Evolutionary conservation across 495 filamentous ascomycete species (phyloP), one percentile per base, ranked within the genome.

Genomic region (Tricharina praecox): DNA sequence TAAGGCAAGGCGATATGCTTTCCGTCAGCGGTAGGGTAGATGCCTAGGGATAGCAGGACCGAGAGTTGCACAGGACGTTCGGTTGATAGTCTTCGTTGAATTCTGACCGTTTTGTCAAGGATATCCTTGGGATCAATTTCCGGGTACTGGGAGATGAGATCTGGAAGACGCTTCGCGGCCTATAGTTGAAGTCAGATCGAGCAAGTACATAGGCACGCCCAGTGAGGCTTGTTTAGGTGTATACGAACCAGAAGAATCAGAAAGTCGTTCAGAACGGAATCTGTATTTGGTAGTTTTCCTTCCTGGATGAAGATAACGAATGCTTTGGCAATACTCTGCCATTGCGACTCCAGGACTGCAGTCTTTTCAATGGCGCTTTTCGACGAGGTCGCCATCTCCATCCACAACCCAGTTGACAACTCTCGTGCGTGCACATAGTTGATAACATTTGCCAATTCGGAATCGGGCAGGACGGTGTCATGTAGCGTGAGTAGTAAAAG

Each of bases 221-320:
- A 24, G 15, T 8, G 0, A 49, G 4, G 10, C 3, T 41, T 34
- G n/a, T 7, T 9, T 33, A n/a, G 21, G 24, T 13, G 15, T 36
- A 33, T 34, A 53, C 52, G 18, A 23, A 54, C 52, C 4, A 53
- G 23, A 48, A 54, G 15, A 37, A 53, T 49, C 11, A 53, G 18
- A 24, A 53, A 36, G 3, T 24, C 9, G 4, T 36, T 25, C 21
- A 48, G 20, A 8, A 8, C 4, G 0, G 23, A 1, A 8, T 4
- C 23, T 11, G 20, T 43, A 24, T 34, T n/a, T 20, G 26, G 50
- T 3, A 0, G 23, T 2, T 8, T 2, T 3, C 36, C 16, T 0
- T 4, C 3, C 20, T 16, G 3, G 5, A n/a, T 19, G 15, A 33
- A 32, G 2, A 26, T 21, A 23, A 15, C 28, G 18, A 3, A 24